Conservation (phyloP, 164 flowering plant genomes). For the Aristolochia contorta region DNA sequence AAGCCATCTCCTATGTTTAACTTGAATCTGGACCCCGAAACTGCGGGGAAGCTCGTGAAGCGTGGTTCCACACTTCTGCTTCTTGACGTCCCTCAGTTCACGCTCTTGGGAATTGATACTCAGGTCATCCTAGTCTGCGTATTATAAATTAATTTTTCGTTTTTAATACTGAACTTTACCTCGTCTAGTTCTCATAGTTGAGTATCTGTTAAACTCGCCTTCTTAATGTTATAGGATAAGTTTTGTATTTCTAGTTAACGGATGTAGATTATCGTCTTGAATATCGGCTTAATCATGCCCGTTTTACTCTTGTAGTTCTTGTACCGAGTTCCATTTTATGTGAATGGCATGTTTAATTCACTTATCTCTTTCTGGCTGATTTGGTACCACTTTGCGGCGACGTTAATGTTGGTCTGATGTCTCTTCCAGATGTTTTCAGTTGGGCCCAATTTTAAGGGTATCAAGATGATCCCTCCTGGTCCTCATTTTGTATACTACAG, state of each 20-base stretch:
- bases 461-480: conserved; percentile 95
- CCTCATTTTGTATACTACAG: conserved; percentile 79
- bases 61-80: conserved; percentile 67
- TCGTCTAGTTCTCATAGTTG: not conserved
- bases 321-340: not conserved
- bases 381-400: too few species aligned
- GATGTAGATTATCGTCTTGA: not conserved
- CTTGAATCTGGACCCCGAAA: conserved; percentile 43
- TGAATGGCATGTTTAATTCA: not conserved
- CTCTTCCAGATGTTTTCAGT: conserved; percentile 49
- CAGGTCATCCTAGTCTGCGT: conserved; percentile 34
- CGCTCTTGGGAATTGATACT: conserved; percentile 78
- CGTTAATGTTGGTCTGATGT: too few species aligned
- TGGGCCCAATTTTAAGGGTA: conserved; percentile 80
- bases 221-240: not conserved
- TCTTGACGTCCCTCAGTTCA: conserved; percentile 78
- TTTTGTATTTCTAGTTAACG: not conserved
- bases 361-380: conserved; percentile 2
- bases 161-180: too few species aligned
- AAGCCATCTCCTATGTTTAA: not conserved
- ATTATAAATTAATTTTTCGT: too few species aligned
- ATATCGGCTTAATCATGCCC: not conserved
- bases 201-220: not conserved
- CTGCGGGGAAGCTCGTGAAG: conserved; percentile 50
- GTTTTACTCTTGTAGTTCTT: not conserved